Evolutionary conservation across 2,329 filamentous ascomycete genomes (phyloP).

Genomic region (Emmonsiellopsis sp.): DNA sequence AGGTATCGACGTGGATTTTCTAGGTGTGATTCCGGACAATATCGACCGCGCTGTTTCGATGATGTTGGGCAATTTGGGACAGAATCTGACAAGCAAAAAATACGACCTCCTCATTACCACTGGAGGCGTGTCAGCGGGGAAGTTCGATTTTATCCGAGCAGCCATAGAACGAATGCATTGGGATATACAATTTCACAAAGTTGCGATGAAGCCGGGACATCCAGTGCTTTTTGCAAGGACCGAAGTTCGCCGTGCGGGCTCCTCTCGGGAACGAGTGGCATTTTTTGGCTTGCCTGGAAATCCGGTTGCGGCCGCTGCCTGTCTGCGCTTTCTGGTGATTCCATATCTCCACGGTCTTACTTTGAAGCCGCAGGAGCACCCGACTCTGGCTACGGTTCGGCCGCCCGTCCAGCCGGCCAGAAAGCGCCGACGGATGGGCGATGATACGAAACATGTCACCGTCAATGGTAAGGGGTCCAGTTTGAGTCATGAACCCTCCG

Average conservation of each 20-base stretch:
- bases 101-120: conserved; percentile 21
- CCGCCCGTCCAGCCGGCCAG: background rate
- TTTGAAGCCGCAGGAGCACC: conserved; percentile 6
- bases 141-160: conserved; percentile 18
- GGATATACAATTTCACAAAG: conserved; percentile 18
- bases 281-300: conserved; percentile 24
- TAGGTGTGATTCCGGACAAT: conserved; percentile 15
- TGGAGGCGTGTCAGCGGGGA: conserved; percentile 22
- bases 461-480: background rate
- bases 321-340: conserved; percentile 20
- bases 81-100: background rate
- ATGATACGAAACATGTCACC: background rate
- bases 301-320: conserved; percentile 20
- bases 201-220: conserved; percentile 22
- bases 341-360: conserved; percentile 16
- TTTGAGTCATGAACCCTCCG: background rate
- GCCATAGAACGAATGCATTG: conserved; percentile 16
- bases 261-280: conserved; percentile 1
- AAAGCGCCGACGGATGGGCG: background rate
- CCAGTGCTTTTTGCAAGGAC: conserved; percentile 21
- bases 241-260: conserved; percentile 7
- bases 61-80: background rate
- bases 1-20: conserved; percentile 13
- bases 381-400: conserved; percentile 2
- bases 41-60: background rate